These are phyloP conservation scores for Mortierella sp. DNA, from an alignment of 371 early-diverging fungal species.

Conservation along the genomic window DNA sequence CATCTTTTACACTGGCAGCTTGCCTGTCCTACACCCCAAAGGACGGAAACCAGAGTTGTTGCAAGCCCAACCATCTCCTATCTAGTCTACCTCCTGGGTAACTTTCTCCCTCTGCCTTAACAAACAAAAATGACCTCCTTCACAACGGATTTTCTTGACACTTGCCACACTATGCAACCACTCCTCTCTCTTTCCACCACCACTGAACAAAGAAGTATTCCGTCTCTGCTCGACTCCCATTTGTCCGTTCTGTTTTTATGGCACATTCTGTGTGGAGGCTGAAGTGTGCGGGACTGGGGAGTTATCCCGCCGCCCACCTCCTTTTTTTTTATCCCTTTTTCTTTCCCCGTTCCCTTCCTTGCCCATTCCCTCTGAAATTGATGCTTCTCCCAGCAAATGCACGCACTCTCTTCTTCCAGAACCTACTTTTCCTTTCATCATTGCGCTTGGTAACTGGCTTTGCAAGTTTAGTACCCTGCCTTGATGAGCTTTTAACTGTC, in stretches of 20 bases:
- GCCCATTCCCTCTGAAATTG: background rate
- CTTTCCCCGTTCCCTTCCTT: background rate
- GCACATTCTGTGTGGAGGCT: background rate
- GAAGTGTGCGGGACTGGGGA: background rate
- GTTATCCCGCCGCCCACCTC: background rate
- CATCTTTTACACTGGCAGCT: background rate
- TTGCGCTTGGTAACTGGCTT: background rate
- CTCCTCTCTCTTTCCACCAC: background rate
- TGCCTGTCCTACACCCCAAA: background rate
- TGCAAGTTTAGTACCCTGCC: conserved; percentile 2
- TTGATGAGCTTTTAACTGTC: background rate
- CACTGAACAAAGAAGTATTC: background rate
- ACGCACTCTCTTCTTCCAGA: background rate
- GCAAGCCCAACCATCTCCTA: background rate
- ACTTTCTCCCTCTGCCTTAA: background rate
- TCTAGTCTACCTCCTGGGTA: background rate
- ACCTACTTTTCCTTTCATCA: background rate
- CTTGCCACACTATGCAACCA: background rate
- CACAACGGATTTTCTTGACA: background rate
- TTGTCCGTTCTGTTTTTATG: background rate
- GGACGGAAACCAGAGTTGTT: background rate
- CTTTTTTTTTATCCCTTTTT: background rate
- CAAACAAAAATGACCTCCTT: background rate
- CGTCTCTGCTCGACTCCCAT: background rate
- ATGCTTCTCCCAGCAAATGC: background rate